These are phyloP conservation scores for Penicillium hesseltinei DNA, from an alignment of 2,329 filamentous ascomycete species.

Conservation along the genomic window DNA sequence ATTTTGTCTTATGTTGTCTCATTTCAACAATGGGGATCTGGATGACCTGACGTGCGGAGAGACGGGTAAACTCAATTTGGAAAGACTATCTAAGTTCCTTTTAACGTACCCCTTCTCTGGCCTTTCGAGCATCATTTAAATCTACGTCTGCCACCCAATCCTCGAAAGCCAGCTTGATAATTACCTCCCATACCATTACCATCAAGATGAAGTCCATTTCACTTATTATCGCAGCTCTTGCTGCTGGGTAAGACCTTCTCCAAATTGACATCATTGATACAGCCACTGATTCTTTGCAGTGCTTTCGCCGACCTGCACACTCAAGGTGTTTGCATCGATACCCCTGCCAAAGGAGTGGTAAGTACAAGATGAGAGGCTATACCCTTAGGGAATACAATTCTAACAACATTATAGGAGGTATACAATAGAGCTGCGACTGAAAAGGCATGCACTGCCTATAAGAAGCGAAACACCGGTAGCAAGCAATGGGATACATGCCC, in stretches of 20 bases:
- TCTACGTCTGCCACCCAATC: not conserved
- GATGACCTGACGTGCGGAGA: not conserved
- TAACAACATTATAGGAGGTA: not conserved
- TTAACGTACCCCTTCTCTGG: too few species aligned
- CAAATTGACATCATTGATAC: not conserved
- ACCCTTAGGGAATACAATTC: not conserved
- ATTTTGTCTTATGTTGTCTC: not conserved
- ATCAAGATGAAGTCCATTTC: not conserved
- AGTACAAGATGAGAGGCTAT: not conserved
- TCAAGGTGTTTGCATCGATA: not conserved
- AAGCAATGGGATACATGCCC: not conserved
- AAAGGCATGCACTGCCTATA: not conserved
- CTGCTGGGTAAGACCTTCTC: not conserved
- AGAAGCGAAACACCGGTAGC: not conserved
- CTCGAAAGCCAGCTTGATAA: not conserved
- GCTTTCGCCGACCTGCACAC: not conserved
- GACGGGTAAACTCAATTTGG: not conserved
- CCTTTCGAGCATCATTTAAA: not conserved
- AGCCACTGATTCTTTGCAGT: not conserved
- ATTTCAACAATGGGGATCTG: not conserved
- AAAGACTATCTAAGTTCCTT: not conserved
- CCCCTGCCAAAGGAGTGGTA: not conserved
- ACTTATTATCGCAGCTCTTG: not conserved
- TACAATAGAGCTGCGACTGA: not conserved
- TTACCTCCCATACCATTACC: not conserved